Evolutionary conservation across 2,329 filamentous ascomycete genomes (phyloP).

Genomic region (Colletotrichum salicis): DNA sequence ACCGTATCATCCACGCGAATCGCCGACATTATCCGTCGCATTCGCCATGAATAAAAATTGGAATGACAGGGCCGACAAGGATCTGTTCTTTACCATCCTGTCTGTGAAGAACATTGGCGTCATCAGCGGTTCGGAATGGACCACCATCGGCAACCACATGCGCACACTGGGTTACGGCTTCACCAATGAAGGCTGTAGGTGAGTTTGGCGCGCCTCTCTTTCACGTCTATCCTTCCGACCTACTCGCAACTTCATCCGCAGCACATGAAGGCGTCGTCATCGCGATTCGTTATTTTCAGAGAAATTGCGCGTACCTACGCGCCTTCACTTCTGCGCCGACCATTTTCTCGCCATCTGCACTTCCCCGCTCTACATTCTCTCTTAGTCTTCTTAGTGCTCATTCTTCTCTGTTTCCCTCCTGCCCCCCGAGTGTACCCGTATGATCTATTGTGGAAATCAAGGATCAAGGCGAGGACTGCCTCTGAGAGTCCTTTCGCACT

Average conservation of each 20-base stretch:
- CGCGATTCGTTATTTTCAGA: not conserved
- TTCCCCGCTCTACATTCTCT: not conserved
- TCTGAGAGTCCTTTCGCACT: not conserved
- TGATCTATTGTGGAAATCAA: not conserved
- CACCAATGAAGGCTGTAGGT: constrained; percentile 73
- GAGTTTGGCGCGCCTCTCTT: constrained; percentile 46
- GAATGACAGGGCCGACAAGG: constrained; percentile 70
- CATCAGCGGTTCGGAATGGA: constrained; percentile 72
- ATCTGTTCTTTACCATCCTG: constrained; percentile 71
- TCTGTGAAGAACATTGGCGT: constrained; percentile 72
- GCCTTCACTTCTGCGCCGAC: not conserved
- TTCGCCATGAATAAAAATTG: constrained; percentile 68
- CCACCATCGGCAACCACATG: constrained; percentile 70
- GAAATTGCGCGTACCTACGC: not conserved
- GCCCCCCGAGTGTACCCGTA: not conserved
- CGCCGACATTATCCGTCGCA: constrained; percentile 30
- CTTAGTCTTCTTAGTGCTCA: not conserved
- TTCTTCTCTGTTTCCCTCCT: not conserved
- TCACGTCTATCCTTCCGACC: not conserved
- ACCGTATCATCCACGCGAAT: constrained; percentile 26
- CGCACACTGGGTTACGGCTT: constrained; percentile 69
- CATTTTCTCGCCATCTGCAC: not conserved
- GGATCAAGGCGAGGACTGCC: not conserved
- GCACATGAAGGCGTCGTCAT: not conserved
- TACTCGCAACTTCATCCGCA: not conserved